phyloP scores from a whole-genome alignment of 495 filamentous ascomycete species.

The Cryomyces antarcticus region DNA sequence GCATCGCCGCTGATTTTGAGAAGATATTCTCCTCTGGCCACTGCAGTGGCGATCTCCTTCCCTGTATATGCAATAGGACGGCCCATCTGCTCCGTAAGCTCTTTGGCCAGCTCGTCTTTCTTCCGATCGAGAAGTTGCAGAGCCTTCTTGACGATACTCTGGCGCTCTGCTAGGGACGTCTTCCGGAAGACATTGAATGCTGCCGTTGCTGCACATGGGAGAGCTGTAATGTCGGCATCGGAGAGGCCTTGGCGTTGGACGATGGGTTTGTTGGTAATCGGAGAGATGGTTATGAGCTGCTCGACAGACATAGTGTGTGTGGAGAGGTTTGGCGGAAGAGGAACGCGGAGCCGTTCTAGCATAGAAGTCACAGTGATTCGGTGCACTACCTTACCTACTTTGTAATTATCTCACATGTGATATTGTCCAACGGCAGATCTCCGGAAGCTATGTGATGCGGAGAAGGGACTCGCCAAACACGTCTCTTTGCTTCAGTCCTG shows the following conservation, averaged over 20 bases:
- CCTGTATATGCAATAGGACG: conserved; percentile 68
- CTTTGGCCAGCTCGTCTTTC: conserved; percentile 61
- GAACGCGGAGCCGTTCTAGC: no score
- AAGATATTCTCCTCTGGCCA: conserved; percentile 61
- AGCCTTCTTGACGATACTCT: conserved; percentile 58
- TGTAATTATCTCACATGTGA: no score
- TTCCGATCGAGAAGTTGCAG: conserved; percentile 42
- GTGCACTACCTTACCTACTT: no score
- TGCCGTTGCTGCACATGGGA: conserved; percentile 43
- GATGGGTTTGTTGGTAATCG: conserved; percentile 60
- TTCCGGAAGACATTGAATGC: conserved; percentile 53
- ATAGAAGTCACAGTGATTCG: no score
- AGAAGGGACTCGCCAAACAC: no score
- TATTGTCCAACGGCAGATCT: no score
- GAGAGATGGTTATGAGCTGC: conserved; percentile 74
- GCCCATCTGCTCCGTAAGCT: conserved; percentile 88
- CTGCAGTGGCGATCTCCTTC: conserved; percentile 63
- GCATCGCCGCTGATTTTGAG: conserved; percentile 56
- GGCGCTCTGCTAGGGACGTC: conserved; percentile 40
- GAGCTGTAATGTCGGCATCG: conserved; percentile 37
- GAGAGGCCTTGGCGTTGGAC: conserved; percentile 53
- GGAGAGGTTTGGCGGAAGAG: no score
- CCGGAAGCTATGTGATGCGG: no score
- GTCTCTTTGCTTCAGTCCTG: no score
- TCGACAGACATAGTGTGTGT: conserved; percentile 48